Evolutionary conservation across 441 rosid genomes (phyloP), one percentile per base, ranked within the genome.

Genomic region (Arabidopsis hybrid): DNA sequence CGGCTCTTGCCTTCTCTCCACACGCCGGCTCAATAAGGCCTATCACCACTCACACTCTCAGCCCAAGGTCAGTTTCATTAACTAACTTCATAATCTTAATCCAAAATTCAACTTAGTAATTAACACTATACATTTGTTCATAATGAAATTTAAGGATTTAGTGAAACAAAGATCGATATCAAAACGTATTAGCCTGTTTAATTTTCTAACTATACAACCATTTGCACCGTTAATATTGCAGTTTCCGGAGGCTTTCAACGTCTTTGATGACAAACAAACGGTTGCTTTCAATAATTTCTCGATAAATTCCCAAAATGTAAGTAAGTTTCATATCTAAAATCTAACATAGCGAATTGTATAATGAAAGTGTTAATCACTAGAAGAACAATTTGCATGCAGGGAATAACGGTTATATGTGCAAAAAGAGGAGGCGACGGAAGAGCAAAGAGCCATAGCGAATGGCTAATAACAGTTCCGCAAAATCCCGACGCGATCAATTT

Each of bases 401-500:
- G 98, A 61, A 86, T 95, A 14, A 88, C 85, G 0, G 96, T 95
- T 11, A 79, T 83, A 51, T 84, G 93, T 32, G 79, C 79, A 7
- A 95, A 83, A 71, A 95, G 80, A 60, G 99, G 98, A 70, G 99
- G 99, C 1, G 93, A 87, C 40, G 43, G 73, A 8, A 76, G 81
- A 39, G 77, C 78, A 2, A 45, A 39, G 6, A 87, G 87, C 66
- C 97, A 95, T 79, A 84, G 78, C 32, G 98, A 92, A 49, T 95
- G 99, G 99, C 95, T 95, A 63, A 86, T 60, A 71, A 89, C 99
- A 21, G 99, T 95, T 35, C 82, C 87, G 14, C 79, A 82, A 14
- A 86, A 17, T 69, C 93, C 99, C 0, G 99, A 95, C 11, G 95
- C 93, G 4, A 77, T 89, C 71, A 82, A 85, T 3, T 95, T 84